Base-by-base conservation (phyloP, 345 rosid species). In the Salix exigua region DNA sequence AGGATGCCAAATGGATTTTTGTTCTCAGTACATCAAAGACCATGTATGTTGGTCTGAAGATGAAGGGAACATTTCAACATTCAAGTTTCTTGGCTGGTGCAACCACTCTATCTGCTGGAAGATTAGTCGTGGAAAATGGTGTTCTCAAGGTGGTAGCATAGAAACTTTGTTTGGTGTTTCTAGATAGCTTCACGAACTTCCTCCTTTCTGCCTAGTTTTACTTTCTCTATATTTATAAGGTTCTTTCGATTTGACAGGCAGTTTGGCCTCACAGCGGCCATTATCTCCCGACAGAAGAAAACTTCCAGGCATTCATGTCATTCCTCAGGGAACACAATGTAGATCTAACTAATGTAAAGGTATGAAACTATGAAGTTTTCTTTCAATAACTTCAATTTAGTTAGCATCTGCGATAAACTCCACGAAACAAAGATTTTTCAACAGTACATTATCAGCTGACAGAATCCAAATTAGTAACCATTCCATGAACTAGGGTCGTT, bases 231-330 rank as follows among this genome's bases (percentile, higher is more conserved):
- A 50, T 67, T 68, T n/a, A 76, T 25, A 55, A 50, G 42, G 7
- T 71, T 46, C 1, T 33, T 75, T 77, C 55, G 55, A 70, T 26
- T 74, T 79, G 28, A 48, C 74, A 95, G 97, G 91, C 95, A 60
- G 85, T 96, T 79, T 96, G 97, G 98, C 98, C 96, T 76, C 98
- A 96, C 76, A 96, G 97, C 28, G 98, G 98, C 79, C 98, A 96
- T 67, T 96, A 93, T 84, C 98, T 93, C 73, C 98, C 98, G 51
- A 93, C 97, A 31, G 95, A 93, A 75, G 99, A 96, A 81, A 96
- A 96, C 80, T 93, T 92, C 70, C 87, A 83, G 81, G 96, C 84
- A 62, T 89, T 96, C 78, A 79, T 91, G 86, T 87, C 88, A 2
- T 93, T 86, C 81, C 96, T 96, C 7, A 33, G 38, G 71, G 92